Conservation (phyloP, 2,329 filamentous ascomycete species). For the Fragosphaeria purpurea region DNA sequence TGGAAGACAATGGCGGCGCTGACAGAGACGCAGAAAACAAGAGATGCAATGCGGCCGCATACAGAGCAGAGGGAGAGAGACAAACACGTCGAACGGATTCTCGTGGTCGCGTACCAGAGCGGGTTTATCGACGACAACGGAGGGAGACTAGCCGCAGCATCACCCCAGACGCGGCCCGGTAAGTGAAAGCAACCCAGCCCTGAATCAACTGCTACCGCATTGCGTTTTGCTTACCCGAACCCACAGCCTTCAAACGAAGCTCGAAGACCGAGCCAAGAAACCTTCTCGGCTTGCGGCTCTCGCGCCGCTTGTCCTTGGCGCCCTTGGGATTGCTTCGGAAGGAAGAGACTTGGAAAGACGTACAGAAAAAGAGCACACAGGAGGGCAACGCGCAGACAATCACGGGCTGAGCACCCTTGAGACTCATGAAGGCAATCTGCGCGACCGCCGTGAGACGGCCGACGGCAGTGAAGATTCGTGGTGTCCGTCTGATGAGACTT, state of each 20-base stretch:
- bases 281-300: constrained; percentile 2
- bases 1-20: too few relatives aligned
- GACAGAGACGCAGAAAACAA: background rate
- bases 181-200: background rate
- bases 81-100: background rate
- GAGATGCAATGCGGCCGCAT: background rate
- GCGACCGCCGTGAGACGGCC: too few relatives aligned
- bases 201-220: too few relatives aligned
- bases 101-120: too few relatives aligned
- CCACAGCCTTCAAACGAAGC: too few relatives aligned
- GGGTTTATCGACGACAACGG: background rate
- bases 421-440: too few relatives aligned
- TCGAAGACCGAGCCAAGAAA: background rate
- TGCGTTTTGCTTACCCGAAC: too few relatives aligned
- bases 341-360: background rate
- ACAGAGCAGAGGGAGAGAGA: background rate
- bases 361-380: background rate
- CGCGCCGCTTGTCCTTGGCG: constrained; percentile 3
- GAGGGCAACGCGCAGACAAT: background rate
- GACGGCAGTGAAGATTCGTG: too few relatives aligned
- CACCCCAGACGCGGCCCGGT: constrained; percentile 2
- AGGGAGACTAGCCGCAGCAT: constrained; percentile 3
- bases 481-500: too few relatives aligned
- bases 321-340: background rate
- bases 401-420: too few relatives aligned